Evolutionary conservation across 129 eudicot species (phyloP).

Genomic region (Chrysanthemum makinoi): DNA sequence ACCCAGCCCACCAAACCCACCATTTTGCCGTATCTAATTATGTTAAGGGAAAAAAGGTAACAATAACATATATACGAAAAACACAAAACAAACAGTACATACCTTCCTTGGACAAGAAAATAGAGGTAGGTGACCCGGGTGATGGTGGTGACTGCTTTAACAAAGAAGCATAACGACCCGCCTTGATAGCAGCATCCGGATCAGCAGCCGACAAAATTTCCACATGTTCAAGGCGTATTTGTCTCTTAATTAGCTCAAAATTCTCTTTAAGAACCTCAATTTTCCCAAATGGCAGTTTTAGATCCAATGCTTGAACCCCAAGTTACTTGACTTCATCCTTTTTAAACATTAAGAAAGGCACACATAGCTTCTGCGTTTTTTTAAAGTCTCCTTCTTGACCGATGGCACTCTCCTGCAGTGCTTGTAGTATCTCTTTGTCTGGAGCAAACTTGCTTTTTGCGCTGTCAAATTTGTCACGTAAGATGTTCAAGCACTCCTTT

Average conservation of each 20-base stretch:
- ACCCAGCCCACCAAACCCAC: no score
- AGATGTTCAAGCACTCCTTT: no score
- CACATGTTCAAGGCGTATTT: conserved; percentile 61
- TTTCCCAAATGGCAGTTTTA: conserved; percentile 78
- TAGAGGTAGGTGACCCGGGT: conserved; percentile 80
- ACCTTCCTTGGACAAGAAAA: conserved; percentile 49
- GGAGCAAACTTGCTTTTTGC: conserved; percentile 45
- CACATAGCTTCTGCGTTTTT: conserved; percentile 73
- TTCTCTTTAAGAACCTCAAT: conserved; percentile 67
- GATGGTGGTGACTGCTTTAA: conserved; percentile 73
- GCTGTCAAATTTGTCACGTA: conserved; percentile 33
- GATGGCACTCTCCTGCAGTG: conserved; percentile 33
- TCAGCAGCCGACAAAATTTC: conserved; percentile 55
- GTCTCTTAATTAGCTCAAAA: conserved; percentile 59
- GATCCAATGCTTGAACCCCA: conserved; percentile 76
- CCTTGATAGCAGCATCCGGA: conserved; percentile 47
- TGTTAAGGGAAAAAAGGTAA: no score
- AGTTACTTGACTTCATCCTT: conserved; percentile 73
- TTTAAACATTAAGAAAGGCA: conserved; percentile 88
- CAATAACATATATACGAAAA: no score
- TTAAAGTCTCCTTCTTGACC: conserved; percentile 62
- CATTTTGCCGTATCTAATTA: no score
- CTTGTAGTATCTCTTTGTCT: conserved; percentile 47
- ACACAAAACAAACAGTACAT: conserved; percentile 6
- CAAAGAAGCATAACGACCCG: conserved; percentile 50